Evolutionary conservation across 1,284 basidiomycete species (phyloP).

Genomic region (Lentinus polychrous): DNA sequence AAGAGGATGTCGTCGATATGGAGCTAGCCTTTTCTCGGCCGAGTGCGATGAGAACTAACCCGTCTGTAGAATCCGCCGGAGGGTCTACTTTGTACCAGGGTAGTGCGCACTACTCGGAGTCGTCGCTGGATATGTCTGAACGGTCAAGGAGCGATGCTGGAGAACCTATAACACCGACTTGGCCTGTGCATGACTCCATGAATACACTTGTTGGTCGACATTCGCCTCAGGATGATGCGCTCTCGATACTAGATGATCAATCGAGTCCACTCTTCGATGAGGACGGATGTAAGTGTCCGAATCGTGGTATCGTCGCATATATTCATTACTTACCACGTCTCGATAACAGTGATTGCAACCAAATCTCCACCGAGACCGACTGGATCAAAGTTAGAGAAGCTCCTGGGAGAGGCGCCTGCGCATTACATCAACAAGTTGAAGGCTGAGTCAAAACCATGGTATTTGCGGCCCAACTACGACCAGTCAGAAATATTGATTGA

Average conservation of each 20-base stretch:
- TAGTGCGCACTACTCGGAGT: slow-evolving; percentile 21
- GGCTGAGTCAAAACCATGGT: slow-evolving; percentile 72
- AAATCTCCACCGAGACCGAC: slow-evolving; percentile 31
- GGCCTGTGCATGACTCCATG: slow-evolving; percentile 17
- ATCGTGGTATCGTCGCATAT: not conserved
- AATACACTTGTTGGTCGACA: slow-evolving; percentile 15
- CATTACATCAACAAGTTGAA: slow-evolving; percentile 44
- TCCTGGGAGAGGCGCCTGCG: slow-evolving; percentile 68
- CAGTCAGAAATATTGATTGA: slow-evolving; percentile 81
- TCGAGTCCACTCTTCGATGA: slow-evolving; percentile 24
- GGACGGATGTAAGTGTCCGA: slow-evolving; percentile 27
- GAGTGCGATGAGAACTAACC: slow-evolving; percentile 15
- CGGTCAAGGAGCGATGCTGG: slow-evolving; percentile 19
- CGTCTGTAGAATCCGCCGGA: slow-evolving; percentile 14
- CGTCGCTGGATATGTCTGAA: slow-evolving; percentile 20
- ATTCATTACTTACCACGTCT: not conserved
- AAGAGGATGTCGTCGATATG: slow-evolving; percentile 58
- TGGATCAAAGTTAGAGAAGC: slow-evolving; percentile 52
- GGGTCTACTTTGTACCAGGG: slow-evolving; percentile 20
- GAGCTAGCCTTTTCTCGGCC: slow-evolving; percentile 43
- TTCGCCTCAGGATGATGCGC: slow-evolving; percentile 12
- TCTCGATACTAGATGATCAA: slow-evolving; percentile 20
- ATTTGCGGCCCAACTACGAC: slow-evolving; percentile 75
- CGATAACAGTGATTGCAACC: slow-evolving; percentile 14
- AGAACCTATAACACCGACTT: slow-evolving; percentile 24